Evolutionary conservation across 2,329 filamentous ascomycete genomes (phyloP).

Genomic region (Ceratocystis colombiana): DNA sequence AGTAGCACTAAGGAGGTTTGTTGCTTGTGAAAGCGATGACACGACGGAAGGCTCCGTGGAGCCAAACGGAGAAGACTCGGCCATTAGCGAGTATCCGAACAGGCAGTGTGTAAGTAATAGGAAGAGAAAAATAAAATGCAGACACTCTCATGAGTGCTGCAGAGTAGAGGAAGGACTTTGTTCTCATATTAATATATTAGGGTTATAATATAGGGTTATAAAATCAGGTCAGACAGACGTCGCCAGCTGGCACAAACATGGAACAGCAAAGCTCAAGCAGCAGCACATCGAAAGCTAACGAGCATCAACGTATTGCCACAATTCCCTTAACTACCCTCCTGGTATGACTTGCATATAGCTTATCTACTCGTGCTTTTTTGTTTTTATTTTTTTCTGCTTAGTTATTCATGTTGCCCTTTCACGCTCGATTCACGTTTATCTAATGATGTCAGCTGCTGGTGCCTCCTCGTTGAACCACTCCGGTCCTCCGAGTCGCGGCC

Average conservation of each 20-base stretch:
- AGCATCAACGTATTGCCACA: slow-evolving; percentile 29
- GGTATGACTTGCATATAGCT: background rate
- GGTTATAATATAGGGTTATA: background rate
- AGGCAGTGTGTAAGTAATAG: too few species aligned
- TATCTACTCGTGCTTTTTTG: slow-evolving; percentile 26
- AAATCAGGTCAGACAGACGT: background rate
- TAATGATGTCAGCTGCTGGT: slow-evolving; percentile 22
- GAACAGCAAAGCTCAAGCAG: background rate
- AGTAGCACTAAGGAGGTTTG: slow-evolving; percentile 46
- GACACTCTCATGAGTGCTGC: too few species aligned
- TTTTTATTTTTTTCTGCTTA: background rate
- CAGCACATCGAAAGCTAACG: background rate
- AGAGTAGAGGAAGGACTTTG: background rate
- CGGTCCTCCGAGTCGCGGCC: slow-evolving; percentile 29
- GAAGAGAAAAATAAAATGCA: too few species aligned
- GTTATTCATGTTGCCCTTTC: background rate
- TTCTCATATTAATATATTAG: background rate
- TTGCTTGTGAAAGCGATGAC: slow-evolving; percentile 37
- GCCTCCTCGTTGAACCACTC: slow-evolving; percentile 22
- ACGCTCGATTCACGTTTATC: slow-evolving; percentile 25
- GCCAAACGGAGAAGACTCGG: too few species aligned
- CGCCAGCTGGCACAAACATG: background rate
- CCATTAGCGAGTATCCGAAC: too few species aligned
- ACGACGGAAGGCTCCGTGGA: too few species aligned
- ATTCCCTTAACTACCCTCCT: slow-evolving; percentile 29